phyloP scores from a whole-genome alignment of 192 early-diverging fungal genomes.

The Allomyces arbusculus region DNA sequence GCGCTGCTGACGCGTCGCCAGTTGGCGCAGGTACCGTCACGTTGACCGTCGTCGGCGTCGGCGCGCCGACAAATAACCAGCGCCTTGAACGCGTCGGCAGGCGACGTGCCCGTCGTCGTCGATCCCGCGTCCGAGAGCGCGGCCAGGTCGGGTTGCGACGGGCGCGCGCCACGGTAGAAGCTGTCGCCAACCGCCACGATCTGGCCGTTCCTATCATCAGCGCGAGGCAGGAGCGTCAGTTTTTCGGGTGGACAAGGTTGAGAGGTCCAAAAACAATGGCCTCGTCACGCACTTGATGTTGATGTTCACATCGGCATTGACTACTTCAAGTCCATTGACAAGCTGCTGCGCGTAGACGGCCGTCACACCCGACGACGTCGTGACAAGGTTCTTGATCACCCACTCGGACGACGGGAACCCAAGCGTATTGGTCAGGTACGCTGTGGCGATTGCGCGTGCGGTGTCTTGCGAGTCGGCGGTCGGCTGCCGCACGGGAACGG shows the following conservation, averaged over 20 bases:
- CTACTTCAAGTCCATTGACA: constrained; percentile 42
- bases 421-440: background rate
- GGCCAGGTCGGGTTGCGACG: background rate
- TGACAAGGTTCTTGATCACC: background rate
- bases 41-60: too few relatives aligned
- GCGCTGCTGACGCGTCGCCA: too few relatives aligned
- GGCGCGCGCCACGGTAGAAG: background rate
- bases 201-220: background rate
- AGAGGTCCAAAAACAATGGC: too few relatives aligned
- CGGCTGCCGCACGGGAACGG: background rate
- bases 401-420: background rate
- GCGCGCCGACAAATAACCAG: too few relatives aligned
- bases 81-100: too few relatives aligned
- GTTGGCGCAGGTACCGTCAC: too few relatives aligned
- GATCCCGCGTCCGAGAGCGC: too few relatives aligned
- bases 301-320: constrained; percentile 67
- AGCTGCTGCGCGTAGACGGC: constrained; percentile 68
- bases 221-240: too few relatives aligned
- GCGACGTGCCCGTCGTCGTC: too few relatives aligned
- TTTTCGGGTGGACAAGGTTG: too few relatives aligned
- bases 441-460: background rate
- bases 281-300: constrained; percentile 23
- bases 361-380: constrained; percentile 34
- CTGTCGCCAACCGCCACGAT: background rate
- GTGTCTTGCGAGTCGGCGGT: background rate